Evolutionary conservation across 176 grass and related monocot genomes (phyloP).

Genomic region (Zoysia japonica): DNA sequence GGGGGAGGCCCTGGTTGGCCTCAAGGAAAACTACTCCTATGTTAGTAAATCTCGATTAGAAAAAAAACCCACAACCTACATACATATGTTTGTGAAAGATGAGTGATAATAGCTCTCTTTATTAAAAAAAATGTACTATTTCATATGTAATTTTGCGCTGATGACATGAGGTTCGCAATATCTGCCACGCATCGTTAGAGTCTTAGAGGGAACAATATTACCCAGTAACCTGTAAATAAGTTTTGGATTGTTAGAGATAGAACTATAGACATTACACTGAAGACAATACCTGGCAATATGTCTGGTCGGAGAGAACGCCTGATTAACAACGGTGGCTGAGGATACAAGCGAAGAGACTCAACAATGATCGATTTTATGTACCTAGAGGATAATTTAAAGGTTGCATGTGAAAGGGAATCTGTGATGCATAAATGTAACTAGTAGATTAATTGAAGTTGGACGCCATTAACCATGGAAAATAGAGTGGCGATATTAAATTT

Average conservation of each 20-base stretch:
- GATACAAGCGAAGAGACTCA: slow-evolving; percentile 91
- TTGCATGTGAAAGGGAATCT: slow-evolving; percentile 21
- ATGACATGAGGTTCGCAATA: slow-evolving; percentile 5
- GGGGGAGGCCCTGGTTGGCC: too few species aligned
- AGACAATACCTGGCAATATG: slow-evolving; percentile 78
- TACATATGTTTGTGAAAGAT: neutral
- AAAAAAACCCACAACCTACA: neutral
- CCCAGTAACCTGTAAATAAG: neutral
- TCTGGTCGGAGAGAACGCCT: slow-evolving; percentile 81
- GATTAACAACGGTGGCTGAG: slow-evolving; percentile 90
- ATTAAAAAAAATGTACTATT: neutral
- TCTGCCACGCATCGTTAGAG: neutral
- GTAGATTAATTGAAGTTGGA: slow-evolving; percentile 5
- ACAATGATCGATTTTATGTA: slow-evolving; percentile 88
- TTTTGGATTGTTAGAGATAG: slow-evolving; percentile 21
- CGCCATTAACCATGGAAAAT: neutral
- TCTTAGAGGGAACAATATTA: too few species aligned
- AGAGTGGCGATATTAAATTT: neutral
- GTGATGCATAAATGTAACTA: slow-evolving; percentile 5
- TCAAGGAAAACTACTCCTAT: neutral
- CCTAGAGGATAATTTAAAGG: slow-evolving; percentile 44
- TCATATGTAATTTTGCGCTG: neutral
- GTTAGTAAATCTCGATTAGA: neutral
- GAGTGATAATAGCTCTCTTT: neutral
- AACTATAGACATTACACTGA: slow-evolving; percentile 22